These are phyloP conservation scores for Monosporascus sp. DNA, from an alignment of 2,329 filamentous ascomycete species.

Conservation along the genomic window DNA sequence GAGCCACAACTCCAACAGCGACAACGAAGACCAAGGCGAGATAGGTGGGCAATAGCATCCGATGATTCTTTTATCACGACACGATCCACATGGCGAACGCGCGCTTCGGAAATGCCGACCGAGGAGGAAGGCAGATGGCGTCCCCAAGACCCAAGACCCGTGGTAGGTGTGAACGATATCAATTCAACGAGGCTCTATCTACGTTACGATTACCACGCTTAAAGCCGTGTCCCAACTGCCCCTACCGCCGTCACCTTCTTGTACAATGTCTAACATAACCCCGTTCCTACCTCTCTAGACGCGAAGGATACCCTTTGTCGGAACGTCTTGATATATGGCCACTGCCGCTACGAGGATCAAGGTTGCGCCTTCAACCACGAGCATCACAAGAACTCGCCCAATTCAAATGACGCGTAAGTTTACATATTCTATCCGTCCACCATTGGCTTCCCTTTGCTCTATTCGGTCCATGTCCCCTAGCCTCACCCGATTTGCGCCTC, in stretches of 20 bases:
- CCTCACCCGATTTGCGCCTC: not conserved
- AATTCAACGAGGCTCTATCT: no score
- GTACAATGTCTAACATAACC: not conserved
- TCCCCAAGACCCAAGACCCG: slow-evolving; percentile 32
- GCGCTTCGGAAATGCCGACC: slow-evolving; percentile 25
- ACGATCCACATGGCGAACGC: slow-evolving; percentile 25
- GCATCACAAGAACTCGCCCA: slow-evolving; percentile 52
- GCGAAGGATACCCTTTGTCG: slow-evolving; percentile 88
- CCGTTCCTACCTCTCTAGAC: slow-evolving; percentile 39
- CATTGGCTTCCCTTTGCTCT: not conserved
- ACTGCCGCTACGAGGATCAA: slow-evolving; percentile 87
- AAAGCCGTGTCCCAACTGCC: not conserved
- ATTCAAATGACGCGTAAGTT: slow-evolving; percentile 27
- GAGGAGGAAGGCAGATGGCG: slow-evolving; percentile 29
- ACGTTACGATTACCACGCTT: no score
- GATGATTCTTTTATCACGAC: slow-evolving; percentile 5
- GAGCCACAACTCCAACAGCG: not conserved
- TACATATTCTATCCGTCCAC: slow-evolving; percentile 1
- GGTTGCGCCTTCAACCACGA: slow-evolving; percentile 91
- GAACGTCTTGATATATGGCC: slow-evolving; percentile 89
- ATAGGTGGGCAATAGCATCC: not conserved
- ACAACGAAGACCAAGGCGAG: not conserved
- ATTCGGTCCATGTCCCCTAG: not conserved
- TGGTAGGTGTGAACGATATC: slow-evolving; percentile 19
- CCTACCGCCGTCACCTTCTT: slow-evolving; percentile 12